Conservation (phyloP, 352 stramenopile genomes). For the Phytophthora foliorum region DNA sequence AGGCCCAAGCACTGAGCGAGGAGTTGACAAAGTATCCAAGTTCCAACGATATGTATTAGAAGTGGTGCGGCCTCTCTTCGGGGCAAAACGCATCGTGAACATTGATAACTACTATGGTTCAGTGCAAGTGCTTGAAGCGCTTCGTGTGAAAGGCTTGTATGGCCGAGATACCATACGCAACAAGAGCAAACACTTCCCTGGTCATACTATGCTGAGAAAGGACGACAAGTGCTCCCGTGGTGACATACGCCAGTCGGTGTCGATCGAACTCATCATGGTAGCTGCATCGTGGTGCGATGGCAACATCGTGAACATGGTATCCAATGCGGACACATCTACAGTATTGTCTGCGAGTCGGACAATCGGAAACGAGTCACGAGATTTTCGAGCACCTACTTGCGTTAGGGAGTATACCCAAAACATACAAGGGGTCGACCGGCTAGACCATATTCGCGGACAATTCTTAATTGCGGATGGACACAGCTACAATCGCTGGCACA, state of each 20-base stretch:
- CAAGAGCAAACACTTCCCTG: not conserved
- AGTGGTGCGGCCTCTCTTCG: not conserved
- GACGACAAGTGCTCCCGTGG: not conserved
- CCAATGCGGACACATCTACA: not conserved
- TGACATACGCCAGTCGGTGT: not conserved
- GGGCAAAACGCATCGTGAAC: not conserved
- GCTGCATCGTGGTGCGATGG: not conserved
- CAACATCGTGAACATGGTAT: not conserved
- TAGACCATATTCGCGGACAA: not conserved
- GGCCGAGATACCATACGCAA: not conserved
- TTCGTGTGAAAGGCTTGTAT: not conserved
- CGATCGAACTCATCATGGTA: not conserved
- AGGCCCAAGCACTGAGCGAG: not conserved
- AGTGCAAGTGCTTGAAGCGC: not conserved
- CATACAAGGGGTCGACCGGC: not conserved
- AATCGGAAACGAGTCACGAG: not conserved
- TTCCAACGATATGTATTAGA: not conserved
- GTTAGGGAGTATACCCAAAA: constrained; percentile 3
- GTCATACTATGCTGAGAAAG: not conserved
- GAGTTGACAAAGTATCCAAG: not conserved
- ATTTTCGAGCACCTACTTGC: not conserved
- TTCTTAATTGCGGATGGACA: constrained; percentile 10
- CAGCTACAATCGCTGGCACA: not conserved
- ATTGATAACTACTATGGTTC: not conserved
- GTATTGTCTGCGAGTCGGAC: not conserved